Conservation (phyloP, 2,329 filamentous ascomycete genomes). For the Diaporthe caulivora region DNA sequence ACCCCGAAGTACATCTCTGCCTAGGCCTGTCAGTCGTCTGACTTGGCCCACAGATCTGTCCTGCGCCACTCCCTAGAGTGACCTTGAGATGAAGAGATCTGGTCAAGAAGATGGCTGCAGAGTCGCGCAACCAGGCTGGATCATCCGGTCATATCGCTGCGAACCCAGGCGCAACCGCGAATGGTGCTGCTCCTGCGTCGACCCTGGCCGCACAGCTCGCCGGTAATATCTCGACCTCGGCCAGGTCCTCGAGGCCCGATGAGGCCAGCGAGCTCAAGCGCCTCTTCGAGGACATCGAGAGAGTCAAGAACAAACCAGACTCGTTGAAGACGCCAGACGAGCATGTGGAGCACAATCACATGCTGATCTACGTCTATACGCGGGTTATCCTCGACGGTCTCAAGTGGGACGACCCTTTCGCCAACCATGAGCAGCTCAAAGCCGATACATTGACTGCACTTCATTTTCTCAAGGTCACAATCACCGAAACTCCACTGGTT, state of each 20-base stretch:
- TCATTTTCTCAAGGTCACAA: slow-evolving; percentile 79
- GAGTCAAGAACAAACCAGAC: slow-evolving; percentile 63
- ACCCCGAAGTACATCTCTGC: neutral
- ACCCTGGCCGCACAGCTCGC: slow-evolving; percentile 91
- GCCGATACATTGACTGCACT: slow-evolving; percentile 78
- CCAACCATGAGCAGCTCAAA: slow-evolving; percentile 65
- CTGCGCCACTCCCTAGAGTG: slow-evolving; percentile 23
- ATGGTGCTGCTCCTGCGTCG: slow-evolving; percentile 71
- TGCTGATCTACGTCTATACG: slow-evolving; percentile 86
- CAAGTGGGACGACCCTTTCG: slow-evolving; percentile 76
- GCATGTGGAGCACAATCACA: slow-evolving; percentile 82
- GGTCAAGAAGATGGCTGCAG: slow-evolving; percentile 34
- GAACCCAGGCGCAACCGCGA: slow-evolving; percentile 32
- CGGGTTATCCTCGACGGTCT: slow-evolving; percentile 82
- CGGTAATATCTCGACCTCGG: slow-evolving; percentile 78
- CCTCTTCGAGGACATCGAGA: slow-evolving; percentile 70
- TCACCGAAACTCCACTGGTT: slow-evolving; percentile 81
- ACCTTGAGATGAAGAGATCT: slow-evolving; percentile 22
- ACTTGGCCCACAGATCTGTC: neutral
- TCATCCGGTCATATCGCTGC: slow-evolving; percentile 30
- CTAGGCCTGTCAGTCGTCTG: neutral
- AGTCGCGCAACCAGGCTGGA: slow-evolving; percentile 21
- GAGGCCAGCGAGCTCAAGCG: slow-evolving; percentile 81
- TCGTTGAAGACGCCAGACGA: slow-evolving; percentile 73
- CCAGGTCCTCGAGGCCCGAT: slow-evolving; percentile 71